Evolutionary conservation across 306 rosid species (phyloP).

Genomic region (Parietaria judaica): DNA sequence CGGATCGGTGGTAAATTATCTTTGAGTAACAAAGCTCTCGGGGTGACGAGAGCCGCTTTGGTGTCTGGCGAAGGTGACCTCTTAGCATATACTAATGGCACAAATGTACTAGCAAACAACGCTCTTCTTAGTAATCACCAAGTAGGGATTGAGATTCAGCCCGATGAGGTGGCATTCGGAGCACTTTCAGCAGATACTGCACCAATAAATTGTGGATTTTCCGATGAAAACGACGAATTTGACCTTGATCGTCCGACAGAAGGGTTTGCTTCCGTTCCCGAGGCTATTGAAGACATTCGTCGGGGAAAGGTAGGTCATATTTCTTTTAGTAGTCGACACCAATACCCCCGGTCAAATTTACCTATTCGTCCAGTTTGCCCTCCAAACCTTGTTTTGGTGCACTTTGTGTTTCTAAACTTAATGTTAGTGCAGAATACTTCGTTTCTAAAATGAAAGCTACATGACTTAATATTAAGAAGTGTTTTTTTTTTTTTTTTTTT

Average conservation of each 20-base stretch:
- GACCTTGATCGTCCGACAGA: slow-evolving; percentile 58
- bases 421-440: no score
- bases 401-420: no score
- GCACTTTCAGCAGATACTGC: slow-evolving; percentile 26
- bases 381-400: no score
- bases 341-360: neutral
- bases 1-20: slow-evolving; percentile 32
- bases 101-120: slow-evolving; percentile 15
- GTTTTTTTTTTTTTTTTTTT: slow-evolving; percentile 4
- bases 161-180: slow-evolving; percentile 33
- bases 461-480: neutral
- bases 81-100: slow-evolving; percentile 37
- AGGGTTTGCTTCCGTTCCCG: slow-evolving; percentile 73
- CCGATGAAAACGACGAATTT: slow-evolving; percentile 33
- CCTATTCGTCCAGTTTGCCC: no score
- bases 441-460: no score
- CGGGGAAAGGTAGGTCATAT: slow-evolving; percentile 58
- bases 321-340: neutral
- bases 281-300: slow-evolving; percentile 82
- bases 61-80: slow-evolving; percentile 44
- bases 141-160: slow-evolving; percentile 34
- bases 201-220: slow-evolving; percentile 28
- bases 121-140: slow-evolving; percentile 17
- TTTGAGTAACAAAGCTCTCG: slow-evolving; percentile 21
- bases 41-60: slow-evolving; percentile 40